Evolutionary conservation across 2,329 filamentous ascomycete species (phyloP), one percentile per base, ranked within the genome.

Genomic region (Fusarium luffae): DNA sequence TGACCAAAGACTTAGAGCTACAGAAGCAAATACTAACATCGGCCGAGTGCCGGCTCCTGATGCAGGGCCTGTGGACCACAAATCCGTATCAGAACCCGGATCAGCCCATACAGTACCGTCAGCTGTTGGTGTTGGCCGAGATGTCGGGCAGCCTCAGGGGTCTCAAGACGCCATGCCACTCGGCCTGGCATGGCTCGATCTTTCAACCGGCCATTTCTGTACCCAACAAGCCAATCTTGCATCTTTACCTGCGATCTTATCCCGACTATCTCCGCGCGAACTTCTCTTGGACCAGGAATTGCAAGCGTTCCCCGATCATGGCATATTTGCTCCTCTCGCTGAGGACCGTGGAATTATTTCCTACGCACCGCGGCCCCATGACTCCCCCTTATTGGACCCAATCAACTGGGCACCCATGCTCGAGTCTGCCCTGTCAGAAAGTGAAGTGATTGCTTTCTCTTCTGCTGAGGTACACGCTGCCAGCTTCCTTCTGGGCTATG

Each of bases 191-290:
- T 99, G 96, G 96, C 84, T 98, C 48, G 96, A 99, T 79, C 82
- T 98, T 27, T 98, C 96, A 11, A 99, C 96, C 4, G 96, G 96
- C 16, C 92, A 95, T 74, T 99, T 99, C 80, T 93, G 90, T 75
- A 97, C 94, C 1, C 94, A 98, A 76, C 84, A 84, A 19, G 90
- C 92, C 1, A 90, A 90, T 21, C 80, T 94, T 10, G 83, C 87
- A 51, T 89, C 90, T 57, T 82, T 99, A 7, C 85, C 92, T n/a
- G 93, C 94, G 12, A 89, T 92, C 21, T 84, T 98, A 52, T 92
- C 94, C 28, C 90, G 95, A 27, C 91, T 98, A 68, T 89, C 89
- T 19, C 94, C 96, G 2, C 87, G 91, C 46, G 96, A 99, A 78
- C 90, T 98, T 52, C 87, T 99, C 5, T 83, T 98, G 4, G 90